Evolutionary conservation across 805 yeast species (phyloP).

Genomic region (Yarrowia yakushimensis): DNA sequence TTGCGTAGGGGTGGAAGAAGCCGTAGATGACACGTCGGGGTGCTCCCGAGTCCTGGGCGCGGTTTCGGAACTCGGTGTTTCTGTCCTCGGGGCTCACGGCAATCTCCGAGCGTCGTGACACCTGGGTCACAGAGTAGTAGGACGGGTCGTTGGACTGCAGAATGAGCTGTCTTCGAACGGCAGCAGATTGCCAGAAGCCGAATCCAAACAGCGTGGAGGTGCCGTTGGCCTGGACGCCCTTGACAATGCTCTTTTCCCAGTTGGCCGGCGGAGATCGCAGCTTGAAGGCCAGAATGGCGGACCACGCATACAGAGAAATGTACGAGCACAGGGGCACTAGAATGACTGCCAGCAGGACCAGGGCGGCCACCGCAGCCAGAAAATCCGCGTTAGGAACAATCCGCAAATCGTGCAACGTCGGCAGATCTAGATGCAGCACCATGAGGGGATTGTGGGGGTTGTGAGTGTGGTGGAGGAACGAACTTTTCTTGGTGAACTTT

Average conservation of each 20-base stretch:
- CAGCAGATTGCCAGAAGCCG: slow-evolving; percentile 34
- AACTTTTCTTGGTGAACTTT: no score
- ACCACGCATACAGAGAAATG: slow-evolving; percentile 25
- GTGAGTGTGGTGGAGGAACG: no score
- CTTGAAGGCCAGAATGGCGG: slow-evolving; percentile 24
- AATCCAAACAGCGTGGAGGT: slow-evolving; percentile 15
- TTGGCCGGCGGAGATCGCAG: slow-evolving; percentile 32
- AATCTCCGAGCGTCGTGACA: slow-evolving; percentile 23
- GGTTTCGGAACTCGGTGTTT: slow-evolving; percentile 19
- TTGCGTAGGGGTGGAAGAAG: slow-evolving; percentile 92
- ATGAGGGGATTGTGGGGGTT: background rate
- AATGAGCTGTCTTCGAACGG: slow-evolving; percentile 42
- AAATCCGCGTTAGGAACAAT: slow-evolving; percentile 9
- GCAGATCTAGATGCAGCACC: background rate
- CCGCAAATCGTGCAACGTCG: slow-evolving; percentile 4
- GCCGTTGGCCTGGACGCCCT: slow-evolving; percentile 30
- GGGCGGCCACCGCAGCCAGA: slow-evolving; percentile 17
- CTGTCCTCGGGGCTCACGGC: slow-evolving; percentile 25
- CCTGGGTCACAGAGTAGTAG: slow-evolving; percentile 32
- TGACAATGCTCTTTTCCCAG: slow-evolving; percentile 30
- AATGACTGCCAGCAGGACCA: slow-evolving; percentile 22
- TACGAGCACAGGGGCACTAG: slow-evolving; percentile 22
- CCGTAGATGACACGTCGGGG: slow-evolving; percentile 57
- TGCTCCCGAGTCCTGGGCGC: slow-evolving; percentile 28
- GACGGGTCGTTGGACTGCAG: slow-evolving; percentile 37